A percentile compares a stretch with the other conserved stretches of the same genome.
Conservation (phyloP, 495 filamentous ascomycete species). For the Tuber aestivum region DNA sequence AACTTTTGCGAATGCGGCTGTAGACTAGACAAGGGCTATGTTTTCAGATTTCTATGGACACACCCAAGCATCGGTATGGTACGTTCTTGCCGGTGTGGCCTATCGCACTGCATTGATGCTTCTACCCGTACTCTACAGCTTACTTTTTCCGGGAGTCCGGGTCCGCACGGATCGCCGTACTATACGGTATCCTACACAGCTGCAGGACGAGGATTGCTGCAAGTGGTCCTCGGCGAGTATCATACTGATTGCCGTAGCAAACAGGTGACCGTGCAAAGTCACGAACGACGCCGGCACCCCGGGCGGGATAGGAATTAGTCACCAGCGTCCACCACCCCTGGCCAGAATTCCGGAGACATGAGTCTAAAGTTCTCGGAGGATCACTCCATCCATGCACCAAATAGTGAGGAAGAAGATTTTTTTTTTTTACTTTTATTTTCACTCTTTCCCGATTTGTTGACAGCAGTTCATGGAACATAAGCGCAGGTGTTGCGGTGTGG, state of each 20-base stretch:
- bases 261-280: not conserved
- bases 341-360: not conserved
- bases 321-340: not conserved
- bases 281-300: not conserved
- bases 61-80: too few species aligned
- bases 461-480: not conserved
- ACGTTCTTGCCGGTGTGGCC: too few species aligned
- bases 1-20: too few species aligned
- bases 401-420: not conserved
- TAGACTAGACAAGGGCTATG: not conserved
- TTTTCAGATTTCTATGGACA: not conserved
- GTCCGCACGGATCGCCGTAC: not conserved
- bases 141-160: not conserved
- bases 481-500: not conserved
- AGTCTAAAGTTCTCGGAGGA: not conserved
- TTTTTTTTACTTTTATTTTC: too few species aligned
- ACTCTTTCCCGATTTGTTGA: not conserved
- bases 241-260: not conserved
- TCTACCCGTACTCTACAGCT: not conserved
- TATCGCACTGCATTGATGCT: not conserved
- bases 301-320: not conserved
- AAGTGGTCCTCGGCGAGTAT: not conserved
- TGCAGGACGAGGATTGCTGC: not conserved
- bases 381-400: not conserved
- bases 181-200: not conserved